phyloP scores from a whole-genome alignment of 371 early-diverging fungal species.

The Rhizopus arrhizus region DNA sequence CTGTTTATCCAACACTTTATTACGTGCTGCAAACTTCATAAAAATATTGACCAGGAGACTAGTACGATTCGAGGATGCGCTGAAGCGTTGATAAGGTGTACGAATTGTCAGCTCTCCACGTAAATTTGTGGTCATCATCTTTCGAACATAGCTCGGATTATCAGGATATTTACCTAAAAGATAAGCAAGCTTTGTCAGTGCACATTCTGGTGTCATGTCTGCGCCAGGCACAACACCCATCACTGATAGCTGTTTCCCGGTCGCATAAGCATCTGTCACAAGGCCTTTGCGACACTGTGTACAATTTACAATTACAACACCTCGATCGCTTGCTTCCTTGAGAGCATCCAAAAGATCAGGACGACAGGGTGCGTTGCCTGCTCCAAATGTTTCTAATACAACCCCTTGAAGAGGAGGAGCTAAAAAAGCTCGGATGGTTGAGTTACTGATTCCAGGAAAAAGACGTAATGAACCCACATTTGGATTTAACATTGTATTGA shows the following conservation, averaged over 20 bases:
- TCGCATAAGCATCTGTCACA: constrained; percentile 90
- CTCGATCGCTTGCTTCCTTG: constrained; percentile 86
- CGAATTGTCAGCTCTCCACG: constrained; percentile 92
- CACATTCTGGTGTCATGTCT: constrained; percentile 98
- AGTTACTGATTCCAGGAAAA: constrained; percentile 93
- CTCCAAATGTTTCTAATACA: constrained; percentile 95
- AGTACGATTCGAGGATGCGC: constrained; percentile 51
- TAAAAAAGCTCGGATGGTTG: constrained; percentile 86
- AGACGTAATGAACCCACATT: constrained; percentile 90
- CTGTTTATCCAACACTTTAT: constrained; percentile 22
- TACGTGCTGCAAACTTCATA: constrained; percentile 34
- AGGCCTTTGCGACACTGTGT: constrained; percentile 89
- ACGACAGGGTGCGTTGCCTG: constrained; percentile 95
- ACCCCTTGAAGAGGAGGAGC: constrained; percentile 88
- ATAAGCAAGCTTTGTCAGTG: constrained; percentile 92
- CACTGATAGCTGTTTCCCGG: constrained; percentile 80
- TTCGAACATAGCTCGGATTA: constrained; percentile 72
- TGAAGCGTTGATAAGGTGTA: constrained; percentile 61
- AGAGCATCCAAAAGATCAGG: constrained; percentile 81
- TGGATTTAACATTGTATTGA: constrained; percentile 80
- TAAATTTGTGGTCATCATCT: constrained; percentile 78
- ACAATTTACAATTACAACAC: constrained; percentile 95
- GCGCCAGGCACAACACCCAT: constrained; percentile 92
- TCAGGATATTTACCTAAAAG: constrained; percentile 69
- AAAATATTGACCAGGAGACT: constrained; percentile 57